phyloP scores from a whole-genome alignment of 106 monocot species.

The Phalaenopsis aphrodite region DNA sequence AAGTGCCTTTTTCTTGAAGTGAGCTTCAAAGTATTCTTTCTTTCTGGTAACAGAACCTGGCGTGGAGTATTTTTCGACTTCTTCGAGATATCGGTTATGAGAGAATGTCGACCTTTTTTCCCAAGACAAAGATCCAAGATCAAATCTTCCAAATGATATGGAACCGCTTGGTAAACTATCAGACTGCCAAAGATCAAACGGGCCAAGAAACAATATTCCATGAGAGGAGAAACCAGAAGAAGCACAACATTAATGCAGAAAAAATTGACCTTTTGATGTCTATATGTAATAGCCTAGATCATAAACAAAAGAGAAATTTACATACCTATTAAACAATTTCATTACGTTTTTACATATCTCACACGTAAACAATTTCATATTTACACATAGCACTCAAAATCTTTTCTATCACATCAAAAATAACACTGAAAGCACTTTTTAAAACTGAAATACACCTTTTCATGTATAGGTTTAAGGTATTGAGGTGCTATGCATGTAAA shows the following conservation, averaged over 20 bases:
- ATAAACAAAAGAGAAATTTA: too few species aligned
- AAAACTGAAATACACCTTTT: too few species aligned
- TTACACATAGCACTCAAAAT: too few species aligned
- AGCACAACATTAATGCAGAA: neutral
- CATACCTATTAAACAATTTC: too few species aligned
- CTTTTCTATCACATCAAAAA: too few species aligned
- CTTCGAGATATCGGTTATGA: constrained; percentile 76
- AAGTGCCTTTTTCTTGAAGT: constrained; percentile 66
- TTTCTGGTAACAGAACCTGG: constrained; percentile 78
- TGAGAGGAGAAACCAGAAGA: neutral
- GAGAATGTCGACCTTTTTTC: constrained; percentile 75
- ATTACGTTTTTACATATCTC: too few species aligned
- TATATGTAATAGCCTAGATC: neutral
- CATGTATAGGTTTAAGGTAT: too few species aligned
- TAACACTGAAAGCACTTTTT: too few species aligned
- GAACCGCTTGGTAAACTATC: constrained; percentile 46
- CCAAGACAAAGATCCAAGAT: constrained; percentile 62
- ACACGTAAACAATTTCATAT: too few species aligned
- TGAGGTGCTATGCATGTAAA: too few species aligned
- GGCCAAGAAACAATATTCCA: neutral
- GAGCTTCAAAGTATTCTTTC: constrained; percentile 81
- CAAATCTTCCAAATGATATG: constrained; percentile 81
- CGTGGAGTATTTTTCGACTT: constrained; percentile 72
- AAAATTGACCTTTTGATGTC: neutral
- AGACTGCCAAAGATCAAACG: constrained; percentile 32